Evolutionary conservation across 208 protist genomes (phyloP).

Genomic region (Crithidia expoeki): DNA sequence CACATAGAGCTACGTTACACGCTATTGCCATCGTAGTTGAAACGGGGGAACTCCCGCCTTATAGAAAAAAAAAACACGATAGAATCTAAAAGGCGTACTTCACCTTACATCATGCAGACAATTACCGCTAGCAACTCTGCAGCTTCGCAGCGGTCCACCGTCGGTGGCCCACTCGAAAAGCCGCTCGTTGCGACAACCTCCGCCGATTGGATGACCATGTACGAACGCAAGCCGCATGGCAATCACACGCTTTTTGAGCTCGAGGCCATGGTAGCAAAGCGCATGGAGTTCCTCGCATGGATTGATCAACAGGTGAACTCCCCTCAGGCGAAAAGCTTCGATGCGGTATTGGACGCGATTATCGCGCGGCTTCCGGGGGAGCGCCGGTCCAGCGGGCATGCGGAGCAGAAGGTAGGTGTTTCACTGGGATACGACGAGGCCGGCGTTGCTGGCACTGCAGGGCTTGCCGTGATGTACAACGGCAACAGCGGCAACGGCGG

Average conservation of each 20-base stretch:
- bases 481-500: not conserved
- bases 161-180: slow-evolving; percentile 4
- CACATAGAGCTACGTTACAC: too few species aligned
- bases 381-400: slow-evolving; percentile 39
- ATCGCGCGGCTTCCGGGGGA: slow-evolving; percentile 68
- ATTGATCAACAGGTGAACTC: slow-evolving; percentile 84
- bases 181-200: slow-evolving; percentile 5
- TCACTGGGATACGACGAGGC: slow-evolving; percentile 35
- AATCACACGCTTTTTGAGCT: slow-evolving; percentile 83
- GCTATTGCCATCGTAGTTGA: too few species aligned
- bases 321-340: slow-evolving; percentile 56
- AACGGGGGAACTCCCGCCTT: too few species aligned
- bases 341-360: slow-evolving; percentile 68
- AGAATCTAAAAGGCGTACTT: too few species aligned
- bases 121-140: slow-evolving; percentile 22
- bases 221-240: slow-evolving; percentile 59
- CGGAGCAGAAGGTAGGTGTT: slow-evolving; percentile 21
- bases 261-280: slow-evolving; percentile 84
- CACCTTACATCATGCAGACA: too few species aligned
- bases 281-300: slow-evolving; percentile 89
- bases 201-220: slow-evolving; percentile 79
- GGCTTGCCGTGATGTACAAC: too few species aligned
- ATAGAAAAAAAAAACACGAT: too few species aligned
- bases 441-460: not conserved
- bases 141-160: slow-evolving; percentile 18